Percentiles rank a stretch among this genome's conserved stretches.
Conservation (phyloP, 1,139 yeast species). For the Suhomyces ambrosiae region DNA sequence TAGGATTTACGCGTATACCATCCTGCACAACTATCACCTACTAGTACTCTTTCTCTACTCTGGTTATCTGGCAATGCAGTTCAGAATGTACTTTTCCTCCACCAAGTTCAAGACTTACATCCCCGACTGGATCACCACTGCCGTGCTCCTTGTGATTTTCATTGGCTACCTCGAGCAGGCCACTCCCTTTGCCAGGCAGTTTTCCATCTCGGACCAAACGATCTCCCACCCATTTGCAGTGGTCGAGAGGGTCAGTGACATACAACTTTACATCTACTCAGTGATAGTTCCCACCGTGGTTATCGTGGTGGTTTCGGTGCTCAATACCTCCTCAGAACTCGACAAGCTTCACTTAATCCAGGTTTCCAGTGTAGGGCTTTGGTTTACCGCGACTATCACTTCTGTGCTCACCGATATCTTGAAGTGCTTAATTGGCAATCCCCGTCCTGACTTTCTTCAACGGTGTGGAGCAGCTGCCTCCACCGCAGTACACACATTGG, state of each 20-base stretch:
- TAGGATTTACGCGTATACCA: neutral
- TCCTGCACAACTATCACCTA: neutral
- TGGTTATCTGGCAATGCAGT: constrained; percentile 7
- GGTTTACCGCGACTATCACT: constrained; percentile 30
- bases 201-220: constrained; percentile 19
- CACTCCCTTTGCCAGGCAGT: constrained; percentile 23
- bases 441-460: constrained; percentile 29
- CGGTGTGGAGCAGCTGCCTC: constrained; percentile 22
- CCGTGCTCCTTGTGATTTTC: constrained; percentile 19
- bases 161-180: constrained; percentile 25
- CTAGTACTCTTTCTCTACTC: neutral
- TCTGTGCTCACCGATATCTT: constrained; percentile 31
- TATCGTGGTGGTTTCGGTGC: constrained; percentile 16
- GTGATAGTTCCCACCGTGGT: constrained; percentile 18
- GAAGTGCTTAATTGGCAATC: constrained; percentile 29
- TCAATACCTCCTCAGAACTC: constrained; percentile 13
- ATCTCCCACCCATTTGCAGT: constrained; percentile 25
- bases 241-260: constrained; percentile 23
- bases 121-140: constrained; percentile 23
- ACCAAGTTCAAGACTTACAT: constrained; percentile 15
- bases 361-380: constrained; percentile 20
- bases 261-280: constrained; percentile 20
- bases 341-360: constrained; percentile 24
- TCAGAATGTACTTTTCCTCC: constrained; percentile 16
- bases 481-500: constrained; percentile 19